These are phyloP conservation scores for Linnemannia hyalina DNA, from an alignment of 192 early-diverging fungal genomes.

Conservation along the genomic window DNA sequence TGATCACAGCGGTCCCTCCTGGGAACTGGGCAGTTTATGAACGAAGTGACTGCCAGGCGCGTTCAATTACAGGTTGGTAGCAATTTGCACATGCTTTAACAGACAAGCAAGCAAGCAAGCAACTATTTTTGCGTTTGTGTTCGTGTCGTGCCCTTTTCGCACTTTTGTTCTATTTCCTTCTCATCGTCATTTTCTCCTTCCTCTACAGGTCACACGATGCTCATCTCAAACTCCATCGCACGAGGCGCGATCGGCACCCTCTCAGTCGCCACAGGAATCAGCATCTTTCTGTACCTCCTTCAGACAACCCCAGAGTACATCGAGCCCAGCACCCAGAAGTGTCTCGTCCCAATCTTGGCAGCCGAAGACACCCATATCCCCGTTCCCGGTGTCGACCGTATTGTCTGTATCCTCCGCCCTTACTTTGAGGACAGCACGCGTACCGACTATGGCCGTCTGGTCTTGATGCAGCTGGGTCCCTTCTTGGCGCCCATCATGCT, in stretches of 20 bases:
- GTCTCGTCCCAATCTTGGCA: constrained; percentile 2
- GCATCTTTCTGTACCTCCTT: constrained; percentile 3
- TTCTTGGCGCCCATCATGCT: constrained; percentile 4
- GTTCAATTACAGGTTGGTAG: background rate
- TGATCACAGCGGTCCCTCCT: background rate
- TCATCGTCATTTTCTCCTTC: background rate
- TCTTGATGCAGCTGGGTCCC: background rate
- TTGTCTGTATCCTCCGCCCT: constrained; percentile 7
- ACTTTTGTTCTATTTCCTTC: background rate
- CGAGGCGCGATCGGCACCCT: background rate
- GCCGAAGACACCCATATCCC: background rate
- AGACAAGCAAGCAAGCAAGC: background rate
- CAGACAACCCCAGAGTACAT: background rate
- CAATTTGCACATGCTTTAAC: background rate
- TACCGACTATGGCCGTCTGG: constrained; percentile 9
- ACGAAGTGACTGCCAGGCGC: background rate
- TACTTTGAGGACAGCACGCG: constrained; percentile 12
- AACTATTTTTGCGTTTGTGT: background rate
- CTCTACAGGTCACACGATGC: background rate
- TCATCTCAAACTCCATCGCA: background rate
- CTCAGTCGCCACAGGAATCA: constrained; percentile 5
- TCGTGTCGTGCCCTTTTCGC: background rate
- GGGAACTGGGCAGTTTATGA: background rate
- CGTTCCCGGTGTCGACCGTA: constrained; percentile 7
- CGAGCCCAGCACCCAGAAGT: background rate